Conservation (phyloP, 768 basidiomycete genomes). For the Macrolepiota albuminosa region DNA sequence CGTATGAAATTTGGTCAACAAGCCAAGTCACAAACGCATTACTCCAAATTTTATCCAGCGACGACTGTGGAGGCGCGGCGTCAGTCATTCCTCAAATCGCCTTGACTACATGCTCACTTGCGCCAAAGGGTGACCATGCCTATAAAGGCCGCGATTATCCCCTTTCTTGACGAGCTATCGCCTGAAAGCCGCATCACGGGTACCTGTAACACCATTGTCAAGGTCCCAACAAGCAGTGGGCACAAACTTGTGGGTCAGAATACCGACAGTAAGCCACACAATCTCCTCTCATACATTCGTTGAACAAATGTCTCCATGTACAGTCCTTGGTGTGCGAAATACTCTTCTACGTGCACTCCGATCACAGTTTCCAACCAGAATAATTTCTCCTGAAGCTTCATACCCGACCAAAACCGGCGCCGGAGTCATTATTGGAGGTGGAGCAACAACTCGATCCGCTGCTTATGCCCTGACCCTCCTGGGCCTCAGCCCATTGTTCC, state of each 20-base stretch:
- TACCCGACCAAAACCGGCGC: constrained; percentile 17
- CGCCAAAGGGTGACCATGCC: constrained; percentile 31
- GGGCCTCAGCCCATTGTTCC: constrained; percentile 51
- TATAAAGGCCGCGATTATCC: constrained; percentile 27
- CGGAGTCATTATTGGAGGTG: constrained; percentile 33
- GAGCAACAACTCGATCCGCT: constrained; percentile 33
- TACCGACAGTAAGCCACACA: constrained; percentile 25
- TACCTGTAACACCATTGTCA: constrained; percentile 32
- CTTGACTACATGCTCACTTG: background rate
- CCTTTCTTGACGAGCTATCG: constrained; percentile 27
- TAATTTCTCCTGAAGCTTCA: constrained; percentile 18
- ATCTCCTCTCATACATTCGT: background rate
- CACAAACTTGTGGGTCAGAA: constrained; percentile 30
- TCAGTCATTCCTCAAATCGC: constrained; percentile 13
- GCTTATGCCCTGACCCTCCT: constrained; percentile 38
- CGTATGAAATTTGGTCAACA: constrained; percentile 26
- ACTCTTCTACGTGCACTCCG: constrained; percentile 24
- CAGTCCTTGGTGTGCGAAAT: constrained; percentile 30
- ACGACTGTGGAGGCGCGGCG: constrained; percentile 30
- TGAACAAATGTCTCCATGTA: background rate
- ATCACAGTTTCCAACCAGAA: constrained; percentile 17
- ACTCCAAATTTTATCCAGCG: constrained; percentile 17
- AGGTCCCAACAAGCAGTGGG: constrained; percentile 21
- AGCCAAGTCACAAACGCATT: constrained; percentile 27
- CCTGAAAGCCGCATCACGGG: constrained; percentile 26